phyloP scores from a whole-genome alignment of 257 asterid genomes.

The Penstemon davidsonii region DNA sequence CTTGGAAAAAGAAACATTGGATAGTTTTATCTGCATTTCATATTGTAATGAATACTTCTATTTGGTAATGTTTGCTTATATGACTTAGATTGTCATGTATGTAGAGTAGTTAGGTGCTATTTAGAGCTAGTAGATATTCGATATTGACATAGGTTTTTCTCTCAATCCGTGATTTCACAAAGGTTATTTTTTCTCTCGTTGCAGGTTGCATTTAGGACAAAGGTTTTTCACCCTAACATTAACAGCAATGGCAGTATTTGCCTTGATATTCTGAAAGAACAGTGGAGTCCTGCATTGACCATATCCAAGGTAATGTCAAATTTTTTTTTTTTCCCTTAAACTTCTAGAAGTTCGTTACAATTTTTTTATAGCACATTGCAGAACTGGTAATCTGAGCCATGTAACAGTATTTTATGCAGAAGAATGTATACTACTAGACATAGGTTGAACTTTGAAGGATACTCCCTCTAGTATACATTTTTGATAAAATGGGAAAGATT shows the following conservation, averaged over 20 bases:
- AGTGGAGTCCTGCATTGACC: constrained; percentile 81
- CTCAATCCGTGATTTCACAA: too few species aligned
- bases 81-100: not conserved
- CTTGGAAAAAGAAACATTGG: not conserved
- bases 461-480: not conserved
- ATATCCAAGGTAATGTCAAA: constrained; percentile 56
- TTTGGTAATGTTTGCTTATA: not conserved
- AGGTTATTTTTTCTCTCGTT: not conserved
- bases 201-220: constrained; percentile 69
- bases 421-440: not conserved
- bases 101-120: too few species aligned
- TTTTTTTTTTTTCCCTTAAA: not conserved
- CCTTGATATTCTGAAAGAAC: constrained; percentile 73
- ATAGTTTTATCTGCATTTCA: not conserved
- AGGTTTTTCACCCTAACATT: constrained; percentile 34
- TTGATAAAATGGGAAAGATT: too few species aligned
- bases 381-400: not conserved
- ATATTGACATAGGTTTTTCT: not conserved
- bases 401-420: not conserved
- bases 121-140: too few species aligned
- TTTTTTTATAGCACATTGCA: not conserved
- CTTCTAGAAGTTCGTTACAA: not conserved
- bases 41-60: too few species aligned
- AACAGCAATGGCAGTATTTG: constrained; percentile 83
- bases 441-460: not conserved